These are phyloP conservation scores for Candida hispaniensis DNA, from an alignment of 805 yeast genomes.

Conservation along the genomic window DNA sequence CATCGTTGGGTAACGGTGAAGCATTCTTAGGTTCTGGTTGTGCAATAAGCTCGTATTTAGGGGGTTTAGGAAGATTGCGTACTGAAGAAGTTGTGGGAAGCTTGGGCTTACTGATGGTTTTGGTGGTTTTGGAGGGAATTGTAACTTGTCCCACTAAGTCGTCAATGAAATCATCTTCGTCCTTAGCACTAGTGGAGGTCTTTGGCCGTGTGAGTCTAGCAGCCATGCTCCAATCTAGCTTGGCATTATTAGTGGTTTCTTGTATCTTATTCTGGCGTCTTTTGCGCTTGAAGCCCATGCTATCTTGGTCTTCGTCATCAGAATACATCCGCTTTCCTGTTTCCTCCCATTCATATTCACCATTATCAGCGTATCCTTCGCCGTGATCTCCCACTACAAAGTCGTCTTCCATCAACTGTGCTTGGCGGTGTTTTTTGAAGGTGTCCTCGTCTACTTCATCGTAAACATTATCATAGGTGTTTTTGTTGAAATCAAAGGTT, in stretches of 20 bases:
- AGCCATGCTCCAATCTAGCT: too few species aligned
- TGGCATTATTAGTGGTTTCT: too few species aligned
- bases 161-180: slow-evolving; percentile 48
- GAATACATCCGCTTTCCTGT: slow-evolving; percentile 32
- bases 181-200: slow-evolving; percentile 17
- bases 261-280: too few species aligned
- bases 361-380: slow-evolving; percentile 87
- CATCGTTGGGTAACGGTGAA: too few species aligned
- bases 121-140: too few species aligned
- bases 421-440: slow-evolving; percentile 64
- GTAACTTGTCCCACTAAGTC: too few species aligned
- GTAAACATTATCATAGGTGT: slow-evolving; percentile 50
- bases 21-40: too few species aligned
- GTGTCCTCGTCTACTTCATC: slow-evolving; percentile 81
- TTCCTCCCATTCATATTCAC: slow-evolving; percentile 80
- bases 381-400: slow-evolving; percentile 93
- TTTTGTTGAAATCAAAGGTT: slow-evolving; percentile 37
- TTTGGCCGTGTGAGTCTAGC: slow-evolving; percentile 34
- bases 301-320: slow-evolving; percentile 27
- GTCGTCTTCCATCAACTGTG: slow-evolving; percentile 76
- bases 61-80: too few species aligned
- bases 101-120: too few species aligned
- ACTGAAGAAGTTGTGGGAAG: too few species aligned
- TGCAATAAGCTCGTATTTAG: too few species aligned
- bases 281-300: too few species aligned